Percentiles rank a stretch among this genome's conserved stretches.
These are phyloP conservation scores for Paraconiothyrium brasiliense DNA, from an alignment of 2,329 filamentous ascomycete genomes.

Conservation along the genomic window DNA sequence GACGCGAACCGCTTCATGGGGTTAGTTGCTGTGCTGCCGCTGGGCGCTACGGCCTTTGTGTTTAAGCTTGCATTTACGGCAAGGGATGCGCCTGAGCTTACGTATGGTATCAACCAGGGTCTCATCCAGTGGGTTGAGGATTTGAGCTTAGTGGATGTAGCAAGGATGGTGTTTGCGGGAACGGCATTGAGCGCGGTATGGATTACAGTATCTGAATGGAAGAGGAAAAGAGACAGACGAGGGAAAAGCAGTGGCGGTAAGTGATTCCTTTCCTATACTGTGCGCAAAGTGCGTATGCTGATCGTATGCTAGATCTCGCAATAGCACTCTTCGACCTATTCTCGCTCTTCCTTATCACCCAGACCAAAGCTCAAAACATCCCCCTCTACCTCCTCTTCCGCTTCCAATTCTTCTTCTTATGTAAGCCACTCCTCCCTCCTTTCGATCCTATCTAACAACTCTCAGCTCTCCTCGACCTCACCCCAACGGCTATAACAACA, in stretches of 20 bases:
- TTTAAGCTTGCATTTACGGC: slow-evolving; percentile 93
- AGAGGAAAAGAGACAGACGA: slow-evolving; percentile 29
- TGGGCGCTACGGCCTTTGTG: slow-evolving; percentile 69
- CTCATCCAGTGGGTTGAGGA: slow-evolving; percentile 59
- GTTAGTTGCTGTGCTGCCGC: slow-evolving; percentile 44
- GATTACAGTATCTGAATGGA: slow-evolving; percentile 41
- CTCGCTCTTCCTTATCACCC: slow-evolving; percentile 82
- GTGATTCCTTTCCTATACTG: neutral
- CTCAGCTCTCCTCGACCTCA: slow-evolving; percentile 56
- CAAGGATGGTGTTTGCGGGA: slow-evolving; percentile 50
- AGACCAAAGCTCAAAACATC: slow-evolving; percentile 85
- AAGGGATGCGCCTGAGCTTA: slow-evolving; percentile 86
- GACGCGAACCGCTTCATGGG: slow-evolving; percentile 44
- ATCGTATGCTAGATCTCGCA: slow-evolving; percentile 53
- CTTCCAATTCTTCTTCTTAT: slow-evolving; percentile 65
- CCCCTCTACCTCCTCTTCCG: slow-evolving; percentile 83
- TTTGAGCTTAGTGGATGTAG: slow-evolving; percentile 40
- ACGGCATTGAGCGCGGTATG: slow-evolving; percentile 42
- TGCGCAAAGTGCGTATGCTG: slow-evolving; percentile 15
- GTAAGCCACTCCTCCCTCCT: slow-evolving; percentile 32
- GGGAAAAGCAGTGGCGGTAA: slow-evolving; percentile 38
- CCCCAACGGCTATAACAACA: slow-evolving; percentile 67
- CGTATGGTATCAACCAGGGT: slow-evolving; percentile 49
- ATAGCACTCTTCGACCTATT: slow-evolving; percentile 69
- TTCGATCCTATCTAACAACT: slow-evolving; percentile 24